Base-by-base conservation (phyloP, 371 early-diverging fungal species). In the Lichtheimia corymbifera region DNA sequence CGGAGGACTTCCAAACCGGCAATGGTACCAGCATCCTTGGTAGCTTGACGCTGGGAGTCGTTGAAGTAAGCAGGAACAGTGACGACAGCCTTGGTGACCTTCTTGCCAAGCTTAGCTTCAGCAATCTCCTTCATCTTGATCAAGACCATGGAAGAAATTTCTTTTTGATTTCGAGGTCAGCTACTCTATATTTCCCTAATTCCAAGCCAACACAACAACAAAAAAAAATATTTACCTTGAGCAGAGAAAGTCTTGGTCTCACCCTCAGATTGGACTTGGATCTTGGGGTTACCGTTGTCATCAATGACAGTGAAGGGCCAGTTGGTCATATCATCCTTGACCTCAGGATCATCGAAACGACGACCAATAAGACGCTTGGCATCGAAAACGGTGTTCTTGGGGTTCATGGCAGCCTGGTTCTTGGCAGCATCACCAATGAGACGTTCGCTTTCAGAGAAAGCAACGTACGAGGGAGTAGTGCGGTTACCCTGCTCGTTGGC, bases 331-430 rank as follows among this genome's bases (percentile, higher is more conserved):
- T 97, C 97, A 56, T 92, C 86, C 84, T 94, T 89, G 50, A 97
- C 91, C 68, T 93, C 94, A 59, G 79, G 62, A 72, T 98, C 98
- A 50, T 78, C 84, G 78, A 93, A 95, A 65, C 93, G 91, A 69
- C 97, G 92, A 83, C 98, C 98, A 70, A 99, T 96, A 17, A 96
- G 84, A 85, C 99, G 95, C 89, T 97, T 98, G 73, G 93, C 97
- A 76, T 94, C 97, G 80, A 93, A 98, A 62, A 97, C 92, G 66
- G 95, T 96, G 85, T 92, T 93, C 79, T 80, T 71, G 55, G 91
- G 91, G 84, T 92, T 90, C 89, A 92, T 63, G 70, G 92, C 91
- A 67, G 87, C 91, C 80, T 95, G 94, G 85, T 95, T 92, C 88
- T 93, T 93, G 68, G 97, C 97, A 65, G 94, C 91, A 79, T 93